Evolutionary conservation across 352 stramenopile species (phyloP).

Genomic region (Phytophthora brassicae): DNA sequence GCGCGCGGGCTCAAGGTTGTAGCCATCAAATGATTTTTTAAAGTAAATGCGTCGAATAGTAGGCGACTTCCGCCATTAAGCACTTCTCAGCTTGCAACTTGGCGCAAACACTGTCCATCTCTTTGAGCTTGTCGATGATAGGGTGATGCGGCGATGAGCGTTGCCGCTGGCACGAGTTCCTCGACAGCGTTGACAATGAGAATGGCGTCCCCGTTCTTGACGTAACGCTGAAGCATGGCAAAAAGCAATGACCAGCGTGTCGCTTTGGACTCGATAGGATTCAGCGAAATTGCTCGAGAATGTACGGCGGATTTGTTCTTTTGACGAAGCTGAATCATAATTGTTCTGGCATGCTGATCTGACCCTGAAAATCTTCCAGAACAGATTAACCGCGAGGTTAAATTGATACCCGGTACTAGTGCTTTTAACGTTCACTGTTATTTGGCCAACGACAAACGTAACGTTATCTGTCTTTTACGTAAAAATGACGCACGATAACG

Average conservation of each 20-base stretch:
- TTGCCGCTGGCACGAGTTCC: background rate
- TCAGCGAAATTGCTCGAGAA: background rate
- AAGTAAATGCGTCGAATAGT: background rate
- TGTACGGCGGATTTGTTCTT: too few species aligned
- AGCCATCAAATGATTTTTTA: background rate
- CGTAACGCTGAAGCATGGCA: slow-evolving; percentile 9
- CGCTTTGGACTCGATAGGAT: slow-evolving; percentile 4
- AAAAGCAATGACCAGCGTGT: slow-evolving; percentile 1
- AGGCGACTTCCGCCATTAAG: background rate
- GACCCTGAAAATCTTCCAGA: too few species aligned
- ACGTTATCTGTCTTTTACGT: too few species aligned
- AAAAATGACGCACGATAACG: too few species aligned
- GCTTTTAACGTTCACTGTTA: too few species aligned
- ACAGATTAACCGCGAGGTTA: too few species aligned
- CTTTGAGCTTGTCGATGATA: background rate
- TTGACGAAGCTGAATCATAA: too few species aligned
- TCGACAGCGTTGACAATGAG: background rate
- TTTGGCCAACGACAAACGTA: too few species aligned
- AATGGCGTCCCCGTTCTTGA: slow-evolving; percentile 1
- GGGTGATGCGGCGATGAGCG: background rate
- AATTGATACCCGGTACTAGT: too few species aligned
- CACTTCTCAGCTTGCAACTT: background rate
- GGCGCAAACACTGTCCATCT: background rate
- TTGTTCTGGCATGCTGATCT: too few species aligned
- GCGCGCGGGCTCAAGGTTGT: background rate